Conservation (phyloP, 192 early-diverging fungal genomes). For the Linnemannia elongata region DNA sequence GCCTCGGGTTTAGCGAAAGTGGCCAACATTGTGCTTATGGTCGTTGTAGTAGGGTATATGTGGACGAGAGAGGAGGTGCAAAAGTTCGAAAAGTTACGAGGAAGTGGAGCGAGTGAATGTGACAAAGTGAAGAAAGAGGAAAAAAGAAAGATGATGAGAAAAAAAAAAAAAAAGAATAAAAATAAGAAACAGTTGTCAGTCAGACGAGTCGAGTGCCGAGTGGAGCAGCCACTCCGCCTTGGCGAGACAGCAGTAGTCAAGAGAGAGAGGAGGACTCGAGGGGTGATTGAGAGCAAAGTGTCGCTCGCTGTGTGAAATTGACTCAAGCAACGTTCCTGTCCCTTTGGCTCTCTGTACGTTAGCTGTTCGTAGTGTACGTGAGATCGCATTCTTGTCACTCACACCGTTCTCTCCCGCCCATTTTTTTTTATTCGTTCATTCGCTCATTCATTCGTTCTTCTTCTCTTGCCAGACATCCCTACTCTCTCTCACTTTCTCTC, state of each 20-base stretch:
- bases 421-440: not conserved
- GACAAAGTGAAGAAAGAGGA: not conserved
- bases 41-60: not conserved
- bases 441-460: not conserved
- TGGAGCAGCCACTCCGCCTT: not conserved
- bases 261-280: too few relatives aligned
- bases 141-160: not conserved
- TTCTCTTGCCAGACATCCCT: not conserved
- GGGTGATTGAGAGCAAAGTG: too few relatives aligned
- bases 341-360: not conserved
- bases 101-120: not conserved
- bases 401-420: not conserved
- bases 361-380: not conserved
- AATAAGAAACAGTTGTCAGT: not conserved
- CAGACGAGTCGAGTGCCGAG: conserved; percentile 3
- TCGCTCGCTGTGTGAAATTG: too few relatives aligned
- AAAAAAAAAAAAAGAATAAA: not conserved
- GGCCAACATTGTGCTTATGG: conserved; percentile 27
- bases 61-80: not conserved
- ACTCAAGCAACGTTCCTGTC: too few relatives aligned
- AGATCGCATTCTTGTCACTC: not conserved
- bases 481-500: not conserved
- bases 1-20: conserved; percentile 36
- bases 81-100: not conserved
- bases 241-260: too few relatives aligned